Conservation (phyloP, 2,329 filamentous ascomycete genomes). For the Ophiocordyceps camponoti-leonardi region DNA sequence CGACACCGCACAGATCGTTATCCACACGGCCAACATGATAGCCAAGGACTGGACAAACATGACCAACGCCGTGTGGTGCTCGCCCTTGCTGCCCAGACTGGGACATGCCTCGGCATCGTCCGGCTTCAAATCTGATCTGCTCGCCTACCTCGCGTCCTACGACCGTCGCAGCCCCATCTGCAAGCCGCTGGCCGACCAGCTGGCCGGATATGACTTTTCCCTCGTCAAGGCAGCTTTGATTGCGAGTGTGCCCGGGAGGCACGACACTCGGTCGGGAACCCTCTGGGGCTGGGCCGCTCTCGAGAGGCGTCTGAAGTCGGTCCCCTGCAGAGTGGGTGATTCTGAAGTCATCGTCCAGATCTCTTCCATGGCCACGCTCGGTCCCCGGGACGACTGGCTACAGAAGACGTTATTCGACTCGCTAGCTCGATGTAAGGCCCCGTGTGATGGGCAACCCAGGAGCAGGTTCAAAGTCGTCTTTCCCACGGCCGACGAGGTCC, state of each 20-base stretch:
- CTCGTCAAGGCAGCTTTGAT: conserved; percentile 52
- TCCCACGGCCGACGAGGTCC: conserved; percentile 64
- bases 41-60: conserved; percentile 72
- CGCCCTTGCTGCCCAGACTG: conserved; percentile 46
- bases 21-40: conserved; percentile 92
- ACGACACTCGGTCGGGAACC: conserved; percentile 33
- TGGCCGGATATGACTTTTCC: conserved; percentile 52
- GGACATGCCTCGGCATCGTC: not conserved
- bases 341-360: conserved; percentile 45
- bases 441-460: not conserved
- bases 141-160: conserved; percentile 58
- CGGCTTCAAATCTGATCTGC: conserved; percentile 55
- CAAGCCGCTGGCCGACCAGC: conserved; percentile 33
- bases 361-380: conserved; percentile 70
- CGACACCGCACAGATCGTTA: conserved; percentile 58
- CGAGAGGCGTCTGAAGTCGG: conserved; percentile 34
- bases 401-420: conserved; percentile 42
- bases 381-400: conserved; percentile 55
- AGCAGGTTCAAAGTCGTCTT: conserved; percentile 58
- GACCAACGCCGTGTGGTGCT: conserved; percentile 70
- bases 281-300: conserved; percentile 66
- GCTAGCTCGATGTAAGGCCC: conserved; percentile 17
- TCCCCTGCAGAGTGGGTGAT: conserved; percentile 26
- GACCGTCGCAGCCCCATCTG: conserved; percentile 37
- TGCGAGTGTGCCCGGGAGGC: conserved; percentile 60